phyloP scores from a whole-genome alignment of 225 moss, liverwort and hornwort genomes.

The Bryum argenteum region DNA sequence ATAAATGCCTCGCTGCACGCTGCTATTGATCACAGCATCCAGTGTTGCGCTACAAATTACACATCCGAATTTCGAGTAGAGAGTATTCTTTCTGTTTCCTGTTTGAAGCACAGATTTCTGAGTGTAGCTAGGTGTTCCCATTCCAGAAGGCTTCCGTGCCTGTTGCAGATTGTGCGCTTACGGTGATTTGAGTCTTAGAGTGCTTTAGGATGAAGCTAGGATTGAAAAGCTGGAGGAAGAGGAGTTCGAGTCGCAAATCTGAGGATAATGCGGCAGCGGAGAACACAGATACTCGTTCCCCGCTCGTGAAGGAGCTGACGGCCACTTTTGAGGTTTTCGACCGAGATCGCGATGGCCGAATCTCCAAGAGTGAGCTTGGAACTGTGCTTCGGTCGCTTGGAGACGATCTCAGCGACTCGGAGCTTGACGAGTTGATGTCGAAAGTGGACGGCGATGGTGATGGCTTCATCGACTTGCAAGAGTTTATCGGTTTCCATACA shows the following conservation, averaged over 20 bases:
- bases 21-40: neutral
- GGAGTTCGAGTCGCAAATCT: slow-evolving; percentile 1
- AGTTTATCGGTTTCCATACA: slow-evolving; percentile 52
- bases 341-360: slow-evolving; percentile 54
- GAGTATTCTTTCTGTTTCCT: neutral
- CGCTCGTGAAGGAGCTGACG: slow-evolving; percentile 40
- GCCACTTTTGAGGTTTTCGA: slow-evolving; percentile 59
- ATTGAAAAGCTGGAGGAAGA: slow-evolving; percentile 29
- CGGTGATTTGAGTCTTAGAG: neutral
- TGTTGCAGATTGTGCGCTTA: neutral
- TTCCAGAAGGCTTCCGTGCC: neutral
- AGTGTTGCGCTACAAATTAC: neutral
- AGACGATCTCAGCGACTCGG: slow-evolving; percentile 38
- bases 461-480: slow-evolving; percentile 53
- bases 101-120: neutral
- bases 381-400: slow-evolving; percentile 46
- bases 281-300: neutral
- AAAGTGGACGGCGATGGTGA: slow-evolving; percentile 61
- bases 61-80: neutral
- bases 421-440: slow-evolving; percentile 47
- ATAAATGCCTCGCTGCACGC: neutral
- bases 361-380: slow-evolving; percentile 54
- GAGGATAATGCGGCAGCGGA: neutral
- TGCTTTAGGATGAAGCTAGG: slow-evolving; percentile 36
- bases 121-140: neutral